Conservation (phyloP, 2,329 filamentous ascomycete species). For the Hypoxylon rubiginosum region DNA sequence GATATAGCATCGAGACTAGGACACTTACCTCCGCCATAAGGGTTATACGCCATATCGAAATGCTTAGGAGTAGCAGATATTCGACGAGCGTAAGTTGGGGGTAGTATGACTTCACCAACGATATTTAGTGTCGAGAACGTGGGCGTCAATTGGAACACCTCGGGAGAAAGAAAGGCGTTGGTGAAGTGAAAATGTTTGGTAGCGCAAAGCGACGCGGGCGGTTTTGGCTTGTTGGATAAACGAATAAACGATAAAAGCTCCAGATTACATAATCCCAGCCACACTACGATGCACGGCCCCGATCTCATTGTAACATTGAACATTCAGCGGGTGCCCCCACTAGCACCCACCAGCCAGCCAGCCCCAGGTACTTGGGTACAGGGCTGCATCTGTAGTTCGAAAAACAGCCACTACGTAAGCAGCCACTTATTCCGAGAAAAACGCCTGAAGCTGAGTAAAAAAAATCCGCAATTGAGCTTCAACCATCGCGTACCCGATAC, state of each 20-base stretch:
- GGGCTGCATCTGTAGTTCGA: constrained; percentile 6
- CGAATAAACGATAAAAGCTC: neutral
- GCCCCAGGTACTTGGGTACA: constrained; percentile 7
- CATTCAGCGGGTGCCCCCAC: no score
- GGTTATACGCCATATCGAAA: constrained; percentile 69
- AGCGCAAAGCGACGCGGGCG: constrained; percentile 13
- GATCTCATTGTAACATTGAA: no score
- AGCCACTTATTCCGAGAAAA: neutral
- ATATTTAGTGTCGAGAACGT: constrained; percentile 3
- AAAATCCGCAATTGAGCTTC: constrained; percentile 21
- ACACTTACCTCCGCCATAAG: constrained; percentile 62
- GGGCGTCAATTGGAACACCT: constrained; percentile 7
- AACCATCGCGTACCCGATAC: neutral
- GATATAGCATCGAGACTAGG: neutral
- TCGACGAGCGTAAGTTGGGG: neutral
- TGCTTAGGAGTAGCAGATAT: constrained; percentile 1
- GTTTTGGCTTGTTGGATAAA: constrained; percentile 1
- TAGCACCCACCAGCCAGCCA: neutral
- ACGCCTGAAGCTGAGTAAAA: neutral
- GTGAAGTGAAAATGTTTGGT: constrained; percentile 23
- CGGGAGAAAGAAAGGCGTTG: constrained; percentile 4
- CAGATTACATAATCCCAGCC: neutral
- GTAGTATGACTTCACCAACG: neutral
- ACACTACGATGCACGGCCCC: neutral
- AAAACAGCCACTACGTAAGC: no score